Percentiles rank a stretch among this genome's conserved stretches.
phyloP scores from a whole-genome alignment of 305 asterid genomes.

The Ilex paraguariensis region DNA sequence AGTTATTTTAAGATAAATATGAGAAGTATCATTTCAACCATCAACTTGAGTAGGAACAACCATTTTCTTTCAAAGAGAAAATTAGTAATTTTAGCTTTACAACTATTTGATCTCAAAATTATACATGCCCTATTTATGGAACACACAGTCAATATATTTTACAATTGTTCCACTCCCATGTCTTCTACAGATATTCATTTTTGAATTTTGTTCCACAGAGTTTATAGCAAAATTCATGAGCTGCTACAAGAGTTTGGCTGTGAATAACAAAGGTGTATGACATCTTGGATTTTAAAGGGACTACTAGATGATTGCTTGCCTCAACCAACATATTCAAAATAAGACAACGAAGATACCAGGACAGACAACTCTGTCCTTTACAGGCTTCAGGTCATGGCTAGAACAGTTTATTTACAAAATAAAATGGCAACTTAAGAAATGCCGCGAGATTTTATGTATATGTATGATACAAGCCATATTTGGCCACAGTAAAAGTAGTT shows the following conservation, averaged over 20 bases:
- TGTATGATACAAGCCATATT: too few species aligned
- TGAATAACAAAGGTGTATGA: constrained; percentile 19
- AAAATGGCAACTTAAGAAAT: background rate
- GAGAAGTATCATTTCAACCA: too few species aligned
- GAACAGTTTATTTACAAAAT: background rate
- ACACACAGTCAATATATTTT: too few species aligned
- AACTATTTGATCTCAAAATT: too few species aligned
- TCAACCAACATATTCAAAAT: background rate
- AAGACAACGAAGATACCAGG: background rate
- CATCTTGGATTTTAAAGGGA: constrained; percentile 5
- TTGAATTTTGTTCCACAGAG: constrained; percentile 18
- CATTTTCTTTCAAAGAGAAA: too few species aligned
- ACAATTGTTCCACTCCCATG: too few species aligned
- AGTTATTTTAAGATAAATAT: too few species aligned
- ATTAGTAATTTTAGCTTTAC: too few species aligned
- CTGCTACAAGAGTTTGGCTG: constrained; percentile 33
- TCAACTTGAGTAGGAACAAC: too few species aligned
- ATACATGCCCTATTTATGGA: too few species aligned
- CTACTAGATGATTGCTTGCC: background rate
- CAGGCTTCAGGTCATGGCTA: background rate
- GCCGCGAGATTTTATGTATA: background rate
- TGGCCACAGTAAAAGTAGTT: too few species aligned
- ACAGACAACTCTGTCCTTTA: background rate
- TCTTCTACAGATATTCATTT: too few species aligned
- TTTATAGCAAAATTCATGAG: constrained; percentile 47